A percentile compares a stretch with the other conserved stretches of the same genome.
Conservation (phyloP, 1,284 basidiomycete genomes). For the Fomitopsis schrenkii region DNA sequence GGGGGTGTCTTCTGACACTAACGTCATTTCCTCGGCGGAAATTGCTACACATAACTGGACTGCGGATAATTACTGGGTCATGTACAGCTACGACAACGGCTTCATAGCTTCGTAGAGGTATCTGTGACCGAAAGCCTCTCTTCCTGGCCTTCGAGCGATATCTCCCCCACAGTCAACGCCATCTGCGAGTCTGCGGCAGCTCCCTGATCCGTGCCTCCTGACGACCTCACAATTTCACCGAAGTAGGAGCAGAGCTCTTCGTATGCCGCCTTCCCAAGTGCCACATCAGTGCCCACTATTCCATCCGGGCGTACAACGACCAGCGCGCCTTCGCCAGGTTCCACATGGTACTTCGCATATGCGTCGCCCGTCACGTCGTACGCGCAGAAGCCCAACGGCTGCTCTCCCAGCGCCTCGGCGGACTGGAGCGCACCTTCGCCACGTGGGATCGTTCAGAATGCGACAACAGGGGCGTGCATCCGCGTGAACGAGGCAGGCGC, state of each 20-base stretch:
- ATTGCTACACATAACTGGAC: no score
- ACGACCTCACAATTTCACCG: conserved; percentile 9
- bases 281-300: conserved; percentile 31
- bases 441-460: conserved; percentile 13
- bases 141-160: not conserved
- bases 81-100: no score
- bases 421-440: conserved; percentile 5
- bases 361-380: conserved; percentile 21
- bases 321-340: conserved; percentile 31
- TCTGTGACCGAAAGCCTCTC: not conserved
- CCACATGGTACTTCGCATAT: conserved; percentile 36
- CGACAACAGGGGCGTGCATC: conserved; percentile 10
- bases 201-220: not conserved
- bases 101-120: no score
- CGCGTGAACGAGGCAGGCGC: conserved; percentile 2
- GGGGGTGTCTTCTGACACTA: no score
- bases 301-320: conserved; percentile 42
- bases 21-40: no score
- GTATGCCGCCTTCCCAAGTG: conserved; percentile 8
- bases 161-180: not conserved
- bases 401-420: conserved; percentile 8
- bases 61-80: no score
- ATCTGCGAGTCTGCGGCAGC: not conserved
- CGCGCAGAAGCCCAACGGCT: conserved; percentile 14
- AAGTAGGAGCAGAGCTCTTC: conserved; percentile 14